Evolutionary conservation across 257 asterid species (phyloP), one percentile per base, ranked within the genome.

Genomic region (Solanum clarkiae): DNA sequence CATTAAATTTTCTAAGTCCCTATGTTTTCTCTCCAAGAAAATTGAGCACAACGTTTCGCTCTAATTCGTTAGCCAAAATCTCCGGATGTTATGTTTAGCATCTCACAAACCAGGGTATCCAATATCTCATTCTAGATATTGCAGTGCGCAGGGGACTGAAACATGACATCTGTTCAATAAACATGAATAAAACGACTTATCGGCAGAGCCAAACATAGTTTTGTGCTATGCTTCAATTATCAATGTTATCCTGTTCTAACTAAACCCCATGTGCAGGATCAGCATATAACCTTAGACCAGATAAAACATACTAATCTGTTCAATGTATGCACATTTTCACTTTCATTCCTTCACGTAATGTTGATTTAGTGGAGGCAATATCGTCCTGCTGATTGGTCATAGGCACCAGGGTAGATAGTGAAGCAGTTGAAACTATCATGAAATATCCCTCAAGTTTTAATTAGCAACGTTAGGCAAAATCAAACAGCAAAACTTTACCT

Each of bases 401-500:
- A 75, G 62, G 66, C 22, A 59, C 66, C 10, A 59, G 29, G 45
- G 42, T 75, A 51, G 82, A 74, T 20, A 71, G 54, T 40, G 55
- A 71, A 44, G 80, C 80, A 71, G 80, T 42, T 71, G 80, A 55
- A 71, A 44, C 80, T n/a, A 42, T 42, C 80, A 42, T 42, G 55
- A 70, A 10, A 70, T 45, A 72, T 15, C 60, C 15, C 81, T 0
- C n/a, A 49, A 49, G 24, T 75, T 47, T 10, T 0, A 47, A 49
- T 24, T 14, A 47, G 56, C 20, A 6, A 72, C 20, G 12, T 72
- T 42, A 71, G 24, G 17, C 59, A n/a, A 75, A 75, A 75, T 44
- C 62, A 75, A 47, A 75, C 44, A 80, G n/a, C 40, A 29, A 36
- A 66, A 13, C 32, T 42, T 10, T 81, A 84, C 89, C 90, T 86